Percentiles rank a stretch among this genome's conserved stretches.
These are phyloP conservation scores for Volvox africanus DNA, from an alignment of 139 green algal species.

Conservation along the genomic window DNA sequence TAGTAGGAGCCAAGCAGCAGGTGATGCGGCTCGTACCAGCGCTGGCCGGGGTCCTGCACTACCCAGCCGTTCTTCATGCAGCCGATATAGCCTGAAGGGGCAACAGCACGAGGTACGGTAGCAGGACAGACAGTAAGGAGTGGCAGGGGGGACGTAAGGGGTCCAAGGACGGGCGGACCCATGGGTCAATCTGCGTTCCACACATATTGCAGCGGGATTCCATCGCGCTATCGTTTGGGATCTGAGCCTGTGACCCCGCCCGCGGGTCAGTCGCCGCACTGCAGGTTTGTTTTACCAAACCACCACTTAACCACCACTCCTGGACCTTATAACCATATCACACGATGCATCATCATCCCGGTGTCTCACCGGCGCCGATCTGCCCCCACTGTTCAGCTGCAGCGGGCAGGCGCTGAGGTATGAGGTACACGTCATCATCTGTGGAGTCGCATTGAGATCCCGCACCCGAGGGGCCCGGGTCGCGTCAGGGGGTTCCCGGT, in stretches of 20 bases:
- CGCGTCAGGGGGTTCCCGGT: no score
- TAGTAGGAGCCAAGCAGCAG: slow-evolving; percentile 56
- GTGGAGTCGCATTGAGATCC: not conserved
- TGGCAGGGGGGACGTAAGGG: not conserved
- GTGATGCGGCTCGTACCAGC: slow-evolving; percentile 58
- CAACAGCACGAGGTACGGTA: not conserved
- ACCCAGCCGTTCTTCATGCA: slow-evolving; percentile 68
- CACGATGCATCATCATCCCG: not conserved
- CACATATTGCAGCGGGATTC: no score
- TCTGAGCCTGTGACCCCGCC: no score
- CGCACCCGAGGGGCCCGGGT: no score
- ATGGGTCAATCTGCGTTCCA: no score
- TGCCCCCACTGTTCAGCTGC: slow-evolving; percentile 58
- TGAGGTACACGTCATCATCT: slow-evolving; percentile 67
- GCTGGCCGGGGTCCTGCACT: not conserved
- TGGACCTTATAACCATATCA: no score
- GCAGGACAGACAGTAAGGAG: not conserved
- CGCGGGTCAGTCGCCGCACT: no score
- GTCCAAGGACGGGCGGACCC: no score
- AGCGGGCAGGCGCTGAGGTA: slow-evolving; percentile 42
- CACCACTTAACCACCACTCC: no score
- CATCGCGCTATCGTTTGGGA: no score
- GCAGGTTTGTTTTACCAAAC: no score
- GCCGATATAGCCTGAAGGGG: slow-evolving; percentile 56
- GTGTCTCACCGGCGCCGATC: slow-evolving; percentile 53